These are phyloP conservation scores for Bruguiera parviflora DNA, from an alignment of 345 rosid species.

Conservation along the genomic window DNA sequence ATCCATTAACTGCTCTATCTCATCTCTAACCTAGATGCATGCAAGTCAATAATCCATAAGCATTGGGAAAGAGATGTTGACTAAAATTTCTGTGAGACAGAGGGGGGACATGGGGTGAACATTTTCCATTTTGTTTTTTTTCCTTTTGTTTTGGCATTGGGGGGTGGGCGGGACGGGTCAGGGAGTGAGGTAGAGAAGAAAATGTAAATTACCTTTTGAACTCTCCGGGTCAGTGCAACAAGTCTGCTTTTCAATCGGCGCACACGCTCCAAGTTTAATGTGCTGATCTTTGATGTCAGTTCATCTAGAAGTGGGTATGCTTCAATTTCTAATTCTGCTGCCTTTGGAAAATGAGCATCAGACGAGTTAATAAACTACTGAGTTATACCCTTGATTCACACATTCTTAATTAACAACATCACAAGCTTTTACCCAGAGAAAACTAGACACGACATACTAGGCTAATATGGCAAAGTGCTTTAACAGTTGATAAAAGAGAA, in stretches of 20 bases:
- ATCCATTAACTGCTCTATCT: constrained; percentile 99
- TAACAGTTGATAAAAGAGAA: no score
- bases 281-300: constrained; percentile 95
- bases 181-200: no score
- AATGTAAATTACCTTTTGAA: constrained; percentile 64
- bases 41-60: constrained; percentile 9
- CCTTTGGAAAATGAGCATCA: constrained; percentile 46
- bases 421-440: background rate
- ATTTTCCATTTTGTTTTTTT: no score
- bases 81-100: background rate
- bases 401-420: no score
- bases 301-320: constrained; percentile 96
- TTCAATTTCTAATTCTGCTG: constrained; percentile 97
- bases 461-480: background rate
- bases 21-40: constrained; percentile 78
- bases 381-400: constrained; percentile 9
- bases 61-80: background rate
- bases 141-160: no score
- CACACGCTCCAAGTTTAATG: constrained; percentile 87
- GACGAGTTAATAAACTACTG: constrained; percentile 15
- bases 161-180: no score
- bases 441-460: background rate
- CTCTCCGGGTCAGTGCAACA: constrained; percentile 89
- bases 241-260: constrained; percentile 97
- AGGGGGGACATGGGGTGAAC: background rate